Evolutionary conservation across 2,329 filamentous ascomycete species (phyloP), one percentile per base, ranked within the genome.

Genomic region (Ambrosiella beaveri): DNA sequence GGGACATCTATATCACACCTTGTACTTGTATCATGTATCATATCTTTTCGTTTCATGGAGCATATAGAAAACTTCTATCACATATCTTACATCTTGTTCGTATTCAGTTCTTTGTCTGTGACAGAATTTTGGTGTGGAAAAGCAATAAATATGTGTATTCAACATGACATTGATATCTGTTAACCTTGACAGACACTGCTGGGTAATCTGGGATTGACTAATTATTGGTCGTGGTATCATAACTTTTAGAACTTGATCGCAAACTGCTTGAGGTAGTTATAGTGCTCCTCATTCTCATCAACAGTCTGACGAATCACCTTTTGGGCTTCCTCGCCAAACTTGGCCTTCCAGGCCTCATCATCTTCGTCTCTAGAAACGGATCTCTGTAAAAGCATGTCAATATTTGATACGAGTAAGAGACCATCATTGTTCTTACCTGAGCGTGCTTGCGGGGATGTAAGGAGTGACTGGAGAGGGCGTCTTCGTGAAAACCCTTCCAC

Each of bases 401-500:
- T 13, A 19, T n/a, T n/a, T n/a, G 7, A 15, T 57, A n/a, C 11
- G 7, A 9, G 13, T 19, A 36, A 44, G 11, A 9, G 1, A 52
- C n/a, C 8, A 35, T 13, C 1, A 5, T 37, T 40, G 15, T 56
- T 54, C 36, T 62, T 70, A 82, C 80, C 68, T 79, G 75, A 35
- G 81, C 78, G 63, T 83, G 76, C 51, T 75, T 74, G 66, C 87
- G 76, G 1, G 86, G 80, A 67, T 84, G 84, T 65, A 98, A 73
- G 62, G 82, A 82, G 41, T 77, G 84, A 67, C 87, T 95, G 64
- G 86, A 76, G 64, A 97, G 87, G 12, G 89, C 93, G 74, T 97
- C 93, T 64, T 97, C 86, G 69, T 97, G 93, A 73, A 95, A 97
- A 9, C 93, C 93, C 64, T 83, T 86, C 93, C 93, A 97, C 74